Base-by-base conservation (phyloP, 805 yeast genomes). In the Wickerhamiella bombiphila region DNA sequence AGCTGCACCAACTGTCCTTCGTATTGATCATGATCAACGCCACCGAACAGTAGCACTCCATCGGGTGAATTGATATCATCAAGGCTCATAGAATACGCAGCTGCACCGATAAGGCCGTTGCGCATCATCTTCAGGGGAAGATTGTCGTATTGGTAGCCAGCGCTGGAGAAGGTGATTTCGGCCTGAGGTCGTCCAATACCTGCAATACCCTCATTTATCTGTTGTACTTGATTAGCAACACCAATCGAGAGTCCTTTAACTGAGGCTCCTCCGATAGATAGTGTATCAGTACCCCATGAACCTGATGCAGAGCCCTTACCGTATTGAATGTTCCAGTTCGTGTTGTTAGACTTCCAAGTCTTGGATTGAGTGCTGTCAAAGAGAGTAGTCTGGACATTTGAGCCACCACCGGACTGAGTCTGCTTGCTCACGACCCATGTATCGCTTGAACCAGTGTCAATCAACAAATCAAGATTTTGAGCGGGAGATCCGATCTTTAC, bases 361-460 rank as follows among this genome's bases (percentile, higher is more conserved):
- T 44, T 38, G 3, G 58, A 52, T 21, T 45, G 38, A 21, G 49
- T 14, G 7, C 51, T 48, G 42, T 55, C 54, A 36, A 53, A 59
- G 9, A 43, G 32, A 5, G 57, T 42, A 3, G 49, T 42, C 28
- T 35, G 24, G 4, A 19, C 29, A 13, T 19, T 18, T 13, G 21
- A 26, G 16, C 40, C 38, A 9, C 34, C 18, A 9, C 13, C 11
- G 43, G 30, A 42, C 38, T 39, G 42, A 21, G 47, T 52, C 26
- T 13, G 46, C 8, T 66, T 52, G 20, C 65, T 60, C 42, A 69
- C 63, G 17, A 77, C 70, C 81, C 82, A 77, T 17, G 80, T 57
- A 53, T 79, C 88, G 0, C 80, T 68, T 0, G 85, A 76, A 2
- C 88, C 91, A 1, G 86, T 79, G 50, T 79, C 91, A n/a, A 79